Evolutionary conservation across 257 asterid species (phyloP).

Genomic region (Leonotis leonurus): DNA sequence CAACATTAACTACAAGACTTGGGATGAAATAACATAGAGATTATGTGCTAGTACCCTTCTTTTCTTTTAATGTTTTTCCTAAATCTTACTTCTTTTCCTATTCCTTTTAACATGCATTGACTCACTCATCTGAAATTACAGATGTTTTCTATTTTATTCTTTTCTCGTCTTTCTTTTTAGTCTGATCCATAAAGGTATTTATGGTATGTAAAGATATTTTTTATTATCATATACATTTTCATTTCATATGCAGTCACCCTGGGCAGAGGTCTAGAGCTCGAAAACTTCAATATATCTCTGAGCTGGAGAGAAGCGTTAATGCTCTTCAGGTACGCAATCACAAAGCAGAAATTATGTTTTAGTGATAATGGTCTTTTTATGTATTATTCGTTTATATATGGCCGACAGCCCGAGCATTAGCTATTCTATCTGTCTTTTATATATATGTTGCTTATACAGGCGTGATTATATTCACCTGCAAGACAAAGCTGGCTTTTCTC

Average conservation of each 20-base stretch:
- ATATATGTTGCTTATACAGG: background rate
- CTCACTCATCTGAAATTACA: too few species aligned
- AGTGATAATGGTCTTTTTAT: background rate
- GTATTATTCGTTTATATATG: background rate
- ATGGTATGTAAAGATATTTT: slow-evolving; percentile 3
- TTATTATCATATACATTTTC: background rate
- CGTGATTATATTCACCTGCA: background rate
- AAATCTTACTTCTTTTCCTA: too few species aligned
- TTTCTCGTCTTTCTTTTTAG: background rate
- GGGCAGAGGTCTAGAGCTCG: slow-evolving; percentile 82
- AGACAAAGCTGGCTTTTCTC: too few species aligned
- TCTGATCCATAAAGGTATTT: background rate
- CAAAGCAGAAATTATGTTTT: background rate
- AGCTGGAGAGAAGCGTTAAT: slow-evolving; percentile 62
- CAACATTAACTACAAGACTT: too few species aligned
- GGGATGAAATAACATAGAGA: too few species aligned
- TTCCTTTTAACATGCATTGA: too few species aligned
- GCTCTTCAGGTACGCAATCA: slow-evolving; percentile 48
- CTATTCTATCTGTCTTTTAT: background rate
- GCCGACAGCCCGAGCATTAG: background rate
- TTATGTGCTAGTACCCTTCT: too few species aligned
- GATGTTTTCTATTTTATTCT: too few species aligned
- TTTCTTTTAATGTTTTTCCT: too few species aligned
- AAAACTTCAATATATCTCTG: slow-evolving; percentile 73
- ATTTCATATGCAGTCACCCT: slow-evolving; percentile 52